Evolutionary conservation across 176 grass and related monocot genomes (phyloP).

Genomic region (Hyparrhenia diplandra): DNA sequence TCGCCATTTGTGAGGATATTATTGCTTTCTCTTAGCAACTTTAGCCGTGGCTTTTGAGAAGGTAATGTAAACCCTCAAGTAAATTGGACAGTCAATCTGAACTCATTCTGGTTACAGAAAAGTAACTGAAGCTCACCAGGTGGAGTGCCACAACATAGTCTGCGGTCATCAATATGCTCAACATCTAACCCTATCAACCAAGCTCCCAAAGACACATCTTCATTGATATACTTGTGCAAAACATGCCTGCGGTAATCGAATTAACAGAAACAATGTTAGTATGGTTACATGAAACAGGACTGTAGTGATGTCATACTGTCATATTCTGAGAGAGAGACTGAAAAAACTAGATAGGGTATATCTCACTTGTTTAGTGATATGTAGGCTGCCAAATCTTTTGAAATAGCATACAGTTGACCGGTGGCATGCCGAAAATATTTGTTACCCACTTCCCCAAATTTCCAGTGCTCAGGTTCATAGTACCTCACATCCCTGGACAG

Average conservation of each 20-base stretch:
- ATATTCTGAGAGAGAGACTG: neutral
- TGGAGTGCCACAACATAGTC: slow-evolving; percentile 78
- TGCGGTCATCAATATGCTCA: slow-evolving; percentile 85
- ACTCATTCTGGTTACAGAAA: neutral
- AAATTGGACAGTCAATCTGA: neutral
- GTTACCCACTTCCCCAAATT: slow-evolving; percentile 78
- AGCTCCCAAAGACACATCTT: slow-evolving; percentile 87
- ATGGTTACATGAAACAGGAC: neutral
- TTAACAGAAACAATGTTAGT: neutral
- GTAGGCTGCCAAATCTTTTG: slow-evolving; percentile 83
- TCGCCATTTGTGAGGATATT: neutral
- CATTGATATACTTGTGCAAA: slow-evolving; percentile 78
- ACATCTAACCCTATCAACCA: slow-evolving; percentile 90
- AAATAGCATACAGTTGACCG: slow-evolving; percentile 86
- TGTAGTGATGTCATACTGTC: neutral
- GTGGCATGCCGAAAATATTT: slow-evolving; percentile 95
- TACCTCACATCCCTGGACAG: slow-evolving; percentile 65
- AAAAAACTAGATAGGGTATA: neutral
- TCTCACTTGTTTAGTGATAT: slow-evolving; percentile 86
- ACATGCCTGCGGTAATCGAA: slow-evolving; percentile 50
- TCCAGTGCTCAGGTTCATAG: slow-evolving; percentile 94
- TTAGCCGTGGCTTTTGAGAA: neutral
- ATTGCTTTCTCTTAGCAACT: neutral
- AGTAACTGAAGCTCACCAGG: slow-evolving; percentile 43
- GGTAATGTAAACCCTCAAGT: neutral